Base-by-base conservation (phyloP, 2,329 filamentous ascomycete genomes). In the Elsinoe perseae region DNA sequence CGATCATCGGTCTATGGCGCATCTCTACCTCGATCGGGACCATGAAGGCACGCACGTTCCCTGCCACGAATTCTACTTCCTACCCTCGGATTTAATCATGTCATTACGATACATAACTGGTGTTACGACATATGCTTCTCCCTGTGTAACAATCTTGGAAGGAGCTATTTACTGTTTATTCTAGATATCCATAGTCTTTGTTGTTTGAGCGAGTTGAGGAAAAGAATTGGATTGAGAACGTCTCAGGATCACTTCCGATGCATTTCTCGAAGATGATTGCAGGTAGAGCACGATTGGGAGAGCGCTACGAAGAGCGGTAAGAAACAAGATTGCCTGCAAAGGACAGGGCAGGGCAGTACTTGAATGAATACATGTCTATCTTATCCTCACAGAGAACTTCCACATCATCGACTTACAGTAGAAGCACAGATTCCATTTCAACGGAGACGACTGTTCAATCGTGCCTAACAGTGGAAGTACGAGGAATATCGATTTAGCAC, bases 171-270 rank as follows among this genome's bases (percentile, higher is more conserved):
- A 23, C 9, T 50, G 25, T 50, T 32, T 32, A 38, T 52, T 52
- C 48, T 52, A 52, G 48, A 52, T 52, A 52, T 52, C 48, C 48
- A 52, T 52, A 38, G 30, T 38, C 30, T 23, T 52, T 52, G 25
- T 52, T 52, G 18, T 52, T 14, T 16, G n/a, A 52, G 30, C 48
- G 48, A 32, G 16, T 7, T 28, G 21, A 23, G n/a, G 32, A 10
- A 36, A 48, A 43, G 40, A 43, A 18, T 18, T 20, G 40, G 40
- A 25, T 18, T 43, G 16, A n/a, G 4, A 20, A 14, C 9, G 16
- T 43, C n/a, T n/a, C n/a, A n/a, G n/a, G n/a, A n/a, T n/a, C n/a
- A n/a, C n/a, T n/a, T n/a, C n/a, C n/a, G n/a, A n/a, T n/a, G n/a
- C n/a, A n/a, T n/a, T n/a, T n/a, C 32, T 36, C 8, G 32, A 36